phyloP scores from a whole-genome alignment of 2,329 filamentous ascomycete genomes.

The Clonostachys solani region DNA sequence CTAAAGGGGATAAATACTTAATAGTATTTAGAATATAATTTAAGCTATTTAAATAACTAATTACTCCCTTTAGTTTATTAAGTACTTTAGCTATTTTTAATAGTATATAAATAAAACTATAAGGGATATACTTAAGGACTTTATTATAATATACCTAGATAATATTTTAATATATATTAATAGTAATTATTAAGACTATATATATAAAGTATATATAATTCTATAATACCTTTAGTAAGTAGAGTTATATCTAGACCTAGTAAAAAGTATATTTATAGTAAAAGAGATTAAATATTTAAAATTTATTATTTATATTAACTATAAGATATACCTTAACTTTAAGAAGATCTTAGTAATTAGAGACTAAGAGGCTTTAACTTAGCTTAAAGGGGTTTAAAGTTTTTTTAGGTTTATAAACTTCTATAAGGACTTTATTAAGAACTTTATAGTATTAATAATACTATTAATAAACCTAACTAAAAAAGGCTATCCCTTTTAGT shows the following conservation, averaged over 20 bases:
- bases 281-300: neutral
- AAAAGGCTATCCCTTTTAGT: neutral
- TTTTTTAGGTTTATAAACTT: slow-evolving; percentile 1
- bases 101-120: too few species aligned
- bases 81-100: neutral
- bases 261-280: neutral
- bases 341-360: neutral
- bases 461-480: slow-evolving; percentile 1
- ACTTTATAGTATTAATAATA: slow-evolving; percentile 1
- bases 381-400: neutral
- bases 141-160: neutral
- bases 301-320: neutral
- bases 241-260: neutral
- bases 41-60: slow-evolving; percentile 14
- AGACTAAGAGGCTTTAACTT: neutral
- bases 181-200: neutral
- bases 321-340: neutral
- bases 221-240: neutral
- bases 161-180: slow-evolving; percentile 2
- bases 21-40: neutral
- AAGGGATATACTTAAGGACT: too few species aligned
- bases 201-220: neutral
- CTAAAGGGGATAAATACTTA: neutral
- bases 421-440: neutral
- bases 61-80: slow-evolving; percentile 10